Evolutionary conservation across 2,329 filamentous ascomycete genomes (phyloP).

Genomic region (Xylaria hypoxylon): DNA sequence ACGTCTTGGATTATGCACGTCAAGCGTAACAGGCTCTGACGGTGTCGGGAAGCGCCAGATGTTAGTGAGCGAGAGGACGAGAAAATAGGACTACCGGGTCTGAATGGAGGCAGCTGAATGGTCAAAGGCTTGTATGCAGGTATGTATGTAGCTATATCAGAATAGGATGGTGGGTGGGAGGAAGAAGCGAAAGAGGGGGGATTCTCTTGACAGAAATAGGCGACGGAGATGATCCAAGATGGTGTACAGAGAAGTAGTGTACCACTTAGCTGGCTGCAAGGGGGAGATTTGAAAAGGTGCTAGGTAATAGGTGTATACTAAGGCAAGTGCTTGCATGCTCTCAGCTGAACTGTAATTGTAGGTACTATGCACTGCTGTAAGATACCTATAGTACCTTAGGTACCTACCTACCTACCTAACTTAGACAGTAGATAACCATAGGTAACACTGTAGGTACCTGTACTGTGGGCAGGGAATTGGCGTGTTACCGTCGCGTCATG

Average conservation of each 20-base stretch:
- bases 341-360: too few species aligned
- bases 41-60: slow-evolving; percentile 46
- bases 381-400: too few species aligned
- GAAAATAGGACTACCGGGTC: slow-evolving; percentile 24
- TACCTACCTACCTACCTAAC: too few species aligned
- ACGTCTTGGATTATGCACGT: slow-evolving; percentile 48
- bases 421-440: too few species aligned
- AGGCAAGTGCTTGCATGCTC: too few species aligned
- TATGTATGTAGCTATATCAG: background rate
- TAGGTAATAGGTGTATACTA: too few species aligned
- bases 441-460: too few species aligned
- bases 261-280: slow-evolving; percentile 9
- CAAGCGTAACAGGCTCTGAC: slow-evolving; percentile 41
- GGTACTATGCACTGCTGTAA: too few species aligned
- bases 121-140: background rate
- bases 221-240: slow-evolving; percentile 1
- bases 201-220: slow-evolving; percentile 12
- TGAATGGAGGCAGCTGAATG: slow-evolving; percentile 18
- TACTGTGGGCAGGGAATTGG: slow-evolving; percentile 16
- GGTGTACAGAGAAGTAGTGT: background rate
- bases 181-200: too few species aligned
- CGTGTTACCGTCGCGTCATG: slow-evolving; percentile 50
- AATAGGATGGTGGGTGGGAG: too few species aligned
- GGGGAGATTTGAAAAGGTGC: slow-evolving; percentile 27
- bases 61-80: slow-evolving; percentile 39